phyloP scores from a whole-genome alignment of 208 protist species.

The Acanthamoeba quina region DNA sequence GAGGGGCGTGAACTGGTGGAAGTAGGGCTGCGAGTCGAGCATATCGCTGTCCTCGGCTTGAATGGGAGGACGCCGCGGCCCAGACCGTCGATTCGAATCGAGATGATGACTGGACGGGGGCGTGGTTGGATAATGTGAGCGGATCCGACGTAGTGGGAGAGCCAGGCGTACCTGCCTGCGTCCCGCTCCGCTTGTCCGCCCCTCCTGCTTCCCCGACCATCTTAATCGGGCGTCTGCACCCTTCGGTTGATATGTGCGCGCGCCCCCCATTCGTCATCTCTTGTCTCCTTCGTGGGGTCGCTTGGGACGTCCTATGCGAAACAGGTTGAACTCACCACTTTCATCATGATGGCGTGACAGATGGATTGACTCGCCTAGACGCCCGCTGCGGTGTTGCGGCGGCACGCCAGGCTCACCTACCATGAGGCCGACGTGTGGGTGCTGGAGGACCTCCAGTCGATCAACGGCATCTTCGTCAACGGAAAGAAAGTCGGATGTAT shows the following conservation, averaged over 20 bases:
- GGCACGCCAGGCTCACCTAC: background rate
- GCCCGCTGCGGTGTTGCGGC: background rate
- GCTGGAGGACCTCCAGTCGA: background rate
- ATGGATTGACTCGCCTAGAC: background rate
- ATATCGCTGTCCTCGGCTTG: too few relatives aligned
- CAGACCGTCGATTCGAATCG: too few relatives aligned
- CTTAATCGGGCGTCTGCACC: background rate
- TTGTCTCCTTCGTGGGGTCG: background rate
- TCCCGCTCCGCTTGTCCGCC: background rate
- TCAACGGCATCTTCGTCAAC: constrained; percentile 8
- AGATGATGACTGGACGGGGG: too few relatives aligned
- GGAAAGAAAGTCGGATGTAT: background rate
- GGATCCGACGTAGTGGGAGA: background rate
- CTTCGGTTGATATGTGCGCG: background rate
- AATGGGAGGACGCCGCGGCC: too few relatives aligned
- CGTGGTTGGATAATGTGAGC: background rate
- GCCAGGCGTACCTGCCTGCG: background rate
- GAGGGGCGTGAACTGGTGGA: too few relatives aligned
- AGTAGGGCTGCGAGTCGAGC: too few relatives aligned
- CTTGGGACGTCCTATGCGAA: background rate
- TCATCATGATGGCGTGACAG: background rate
- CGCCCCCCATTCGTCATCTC: background rate
- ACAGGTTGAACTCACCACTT: background rate
- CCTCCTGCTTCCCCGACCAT: background rate
- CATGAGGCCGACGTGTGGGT: background rate